phyloP scores from a whole-genome alignment of 2,329 filamentous ascomycete genomes.

The Cryphonectria nitschkei region DNA sequence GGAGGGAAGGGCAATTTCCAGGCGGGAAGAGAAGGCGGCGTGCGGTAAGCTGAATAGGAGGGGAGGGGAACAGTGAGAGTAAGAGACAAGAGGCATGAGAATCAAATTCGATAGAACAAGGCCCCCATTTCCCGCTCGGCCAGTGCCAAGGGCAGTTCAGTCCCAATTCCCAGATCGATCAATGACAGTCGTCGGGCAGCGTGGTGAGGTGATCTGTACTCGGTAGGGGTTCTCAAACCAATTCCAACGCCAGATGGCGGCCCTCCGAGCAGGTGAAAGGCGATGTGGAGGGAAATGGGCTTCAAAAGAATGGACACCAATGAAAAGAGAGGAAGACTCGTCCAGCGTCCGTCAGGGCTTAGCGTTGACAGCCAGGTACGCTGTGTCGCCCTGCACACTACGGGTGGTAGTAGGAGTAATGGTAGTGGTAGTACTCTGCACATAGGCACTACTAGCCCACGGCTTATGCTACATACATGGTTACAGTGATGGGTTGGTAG shows the following conservation, averaged over 20 bases:
- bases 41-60: slow-evolving; percentile 13
- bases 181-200: not conserved
- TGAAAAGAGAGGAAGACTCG: slow-evolving; percentile 10
- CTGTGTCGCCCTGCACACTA: slow-evolving; percentile 1
- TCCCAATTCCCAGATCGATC: slow-evolving; percentile 3
- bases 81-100: not conserved
- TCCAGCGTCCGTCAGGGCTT: slow-evolving; percentile 3
- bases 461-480: not conserved
- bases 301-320: slow-evolving; percentile 12
- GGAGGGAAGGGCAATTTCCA: slow-evolving; percentile 39
- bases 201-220: slow-evolving; percentile 12
- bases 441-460: not conserved
- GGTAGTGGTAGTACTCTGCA: not conserved
- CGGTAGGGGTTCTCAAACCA: slow-evolving; percentile 1
- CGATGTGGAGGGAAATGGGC: not conserved
- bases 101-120: slow-evolving; percentile 7
- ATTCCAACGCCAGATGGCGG: slow-evolving; percentile 8
- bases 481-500: not conserved
- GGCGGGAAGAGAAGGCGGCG: slow-evolving; percentile 21
- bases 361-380: slow-evolving; percentile 6
- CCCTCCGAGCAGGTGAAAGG: slow-evolving; percentile 8
- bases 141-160: slow-evolving; percentile 3
- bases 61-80: not conserved
- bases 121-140: slow-evolving; percentile 6
- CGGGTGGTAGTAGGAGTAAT: not conserved